These are phyloP conservation scores for Gnomoniopsis smithogilvyi DNA, from an alignment of 2,329 filamentous ascomycete genomes.

Conservation along the genomic window DNA sequence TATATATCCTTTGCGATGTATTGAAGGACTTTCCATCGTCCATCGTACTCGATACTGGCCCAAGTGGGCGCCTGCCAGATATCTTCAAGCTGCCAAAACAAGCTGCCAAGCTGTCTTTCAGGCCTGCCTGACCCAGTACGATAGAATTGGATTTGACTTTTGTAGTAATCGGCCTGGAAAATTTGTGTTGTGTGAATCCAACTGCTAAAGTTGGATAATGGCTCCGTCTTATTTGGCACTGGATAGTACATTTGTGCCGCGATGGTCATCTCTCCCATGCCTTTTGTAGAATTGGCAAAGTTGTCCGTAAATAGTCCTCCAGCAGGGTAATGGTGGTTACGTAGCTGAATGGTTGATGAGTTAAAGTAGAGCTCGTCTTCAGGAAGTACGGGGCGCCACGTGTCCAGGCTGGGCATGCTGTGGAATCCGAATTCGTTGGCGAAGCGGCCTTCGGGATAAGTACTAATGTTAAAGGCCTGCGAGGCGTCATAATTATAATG, in stretches of 20 bases:
- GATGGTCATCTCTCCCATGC: constrained; percentile 56
- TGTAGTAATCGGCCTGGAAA: constrained; percentile 63
- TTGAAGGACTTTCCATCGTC: constrained; percentile 61
- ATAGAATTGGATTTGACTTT: constrained; percentile 59
- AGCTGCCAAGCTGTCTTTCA: constrained; percentile 54
- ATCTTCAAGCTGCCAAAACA: constrained; percentile 67
- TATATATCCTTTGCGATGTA: constrained; percentile 57
- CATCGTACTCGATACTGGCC: constrained; percentile 61
- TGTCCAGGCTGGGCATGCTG: constrained; percentile 58
- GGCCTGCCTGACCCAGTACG: constrained; percentile 54
- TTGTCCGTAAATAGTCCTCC: constrained; percentile 45
- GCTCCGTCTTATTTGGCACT: constrained; percentile 47
- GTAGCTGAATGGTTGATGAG: constrained; percentile 49
- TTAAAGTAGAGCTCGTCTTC: constrained; percentile 54
- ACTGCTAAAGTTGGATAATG: constrained; percentile 55
- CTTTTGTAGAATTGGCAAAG: constrained; percentile 37
- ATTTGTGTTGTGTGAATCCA: constrained; percentile 62
- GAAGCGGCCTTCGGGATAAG: constrained; percentile 57
- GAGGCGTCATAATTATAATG: constrained; percentile 56
- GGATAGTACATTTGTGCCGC: constrained; percentile 56
- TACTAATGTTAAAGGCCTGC: constrained; percentile 50
- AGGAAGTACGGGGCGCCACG: constrained; percentile 52
- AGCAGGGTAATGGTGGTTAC: constrained; percentile 58
- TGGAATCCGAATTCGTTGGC: constrained; percentile 64
- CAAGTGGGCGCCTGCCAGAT: constrained; percentile 63